A percentile compares a stretch with the other conserved stretches of the same genome.
phyloP scores from a whole-genome alignment of 345 rosid species.

The Populus nigra region DNA sequence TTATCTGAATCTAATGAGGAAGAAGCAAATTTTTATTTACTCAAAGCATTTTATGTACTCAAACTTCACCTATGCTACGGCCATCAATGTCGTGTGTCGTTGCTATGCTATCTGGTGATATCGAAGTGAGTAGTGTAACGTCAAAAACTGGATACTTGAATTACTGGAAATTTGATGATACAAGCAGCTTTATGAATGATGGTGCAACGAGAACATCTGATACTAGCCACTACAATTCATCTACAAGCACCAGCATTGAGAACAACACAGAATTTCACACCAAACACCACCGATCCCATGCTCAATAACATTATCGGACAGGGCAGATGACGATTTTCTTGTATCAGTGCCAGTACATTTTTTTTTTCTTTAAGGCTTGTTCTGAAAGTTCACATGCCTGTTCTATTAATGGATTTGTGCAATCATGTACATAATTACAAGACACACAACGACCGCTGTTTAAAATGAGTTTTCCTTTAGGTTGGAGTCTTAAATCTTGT shows the following conservation, averaged over 20 bases:
- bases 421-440: not conserved
- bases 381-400: not conserved
- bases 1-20: constrained; percentile 37
- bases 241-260: constrained; percentile 13
- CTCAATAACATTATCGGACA: constrained; percentile 24
- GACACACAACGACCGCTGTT: not conserved
- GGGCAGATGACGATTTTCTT: constrained; percentile 10
- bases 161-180: constrained; percentile 51
- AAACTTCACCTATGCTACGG: constrained; percentile 47
- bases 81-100: constrained; percentile 67
- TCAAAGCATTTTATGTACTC: constrained; percentile 40
- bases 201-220: constrained; percentile 19
- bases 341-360: not conserved
- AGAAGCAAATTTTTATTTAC: constrained; percentile 38
- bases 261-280: not conserved
- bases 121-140: constrained; percentile 44
- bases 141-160: constrained; percentile 54
- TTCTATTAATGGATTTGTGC: not conserved
- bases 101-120: constrained; percentile 67
- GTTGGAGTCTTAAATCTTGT: not conserved
- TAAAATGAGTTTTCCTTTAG: not conserved
- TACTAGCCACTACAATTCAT: constrained; percentile 9
- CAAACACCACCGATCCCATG: not conserved
- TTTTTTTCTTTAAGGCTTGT: too few relatives aligned
- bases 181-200: constrained; percentile 31